A percentile compares a stretch with the other conserved stretches of the same genome.
Conservation (phyloP, 495 filamentous ascomycete species). For the Elaphomyces granulatus region DNA sequence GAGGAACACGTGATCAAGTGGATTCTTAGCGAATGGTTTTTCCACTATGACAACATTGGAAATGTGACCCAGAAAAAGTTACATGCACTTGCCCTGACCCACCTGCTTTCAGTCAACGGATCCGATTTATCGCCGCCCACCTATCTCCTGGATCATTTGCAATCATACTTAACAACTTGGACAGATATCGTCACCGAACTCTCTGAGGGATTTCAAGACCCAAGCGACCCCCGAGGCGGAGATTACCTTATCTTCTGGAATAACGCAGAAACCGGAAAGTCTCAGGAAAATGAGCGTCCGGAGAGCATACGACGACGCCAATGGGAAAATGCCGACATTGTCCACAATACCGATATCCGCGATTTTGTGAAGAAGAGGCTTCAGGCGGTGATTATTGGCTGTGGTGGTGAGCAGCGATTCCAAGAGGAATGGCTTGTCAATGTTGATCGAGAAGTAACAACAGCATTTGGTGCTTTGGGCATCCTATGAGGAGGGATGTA, state of each 20-base stretch:
- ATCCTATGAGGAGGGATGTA: conserved; percentile 30
- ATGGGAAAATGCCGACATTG: conserved; percentile 47
- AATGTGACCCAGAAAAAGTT: conserved; percentile 66
- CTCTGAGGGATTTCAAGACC: conserved; percentile 31
- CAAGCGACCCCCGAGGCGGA: conserved; percentile 22
- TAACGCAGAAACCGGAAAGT: conserved; percentile 17
- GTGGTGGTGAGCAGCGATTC: conserved; percentile 62
- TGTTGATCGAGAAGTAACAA: conserved; percentile 69
- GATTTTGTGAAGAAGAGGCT: conserved; percentile 56
- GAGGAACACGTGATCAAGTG: conserved; percentile 45
- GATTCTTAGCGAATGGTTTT: conserved; percentile 80
- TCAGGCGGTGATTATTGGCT: conserved; percentile 44
- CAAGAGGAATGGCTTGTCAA: conserved; percentile 68
- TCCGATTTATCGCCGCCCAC: conserved; percentile 28
- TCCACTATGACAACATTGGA: conserved; percentile 67
- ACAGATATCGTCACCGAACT: conserved; percentile 50
- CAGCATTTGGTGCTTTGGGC: conserved; percentile 46
- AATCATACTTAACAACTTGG: conserved; percentile 58
- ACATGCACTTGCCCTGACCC: conserved; percentile 65
- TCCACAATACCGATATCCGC: conserved; percentile 55
- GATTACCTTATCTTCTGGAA: conserved; percentile 43
- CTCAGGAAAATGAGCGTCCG: conserved; percentile 43
- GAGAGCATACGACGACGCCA: conserved; percentile 42
- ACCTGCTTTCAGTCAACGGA: conserved; percentile 51
- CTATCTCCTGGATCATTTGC: conserved; percentile 44